Evolutionary conservation across 257 asterid species (phyloP).

Genomic region (Anisodus acutangulus): DNA sequence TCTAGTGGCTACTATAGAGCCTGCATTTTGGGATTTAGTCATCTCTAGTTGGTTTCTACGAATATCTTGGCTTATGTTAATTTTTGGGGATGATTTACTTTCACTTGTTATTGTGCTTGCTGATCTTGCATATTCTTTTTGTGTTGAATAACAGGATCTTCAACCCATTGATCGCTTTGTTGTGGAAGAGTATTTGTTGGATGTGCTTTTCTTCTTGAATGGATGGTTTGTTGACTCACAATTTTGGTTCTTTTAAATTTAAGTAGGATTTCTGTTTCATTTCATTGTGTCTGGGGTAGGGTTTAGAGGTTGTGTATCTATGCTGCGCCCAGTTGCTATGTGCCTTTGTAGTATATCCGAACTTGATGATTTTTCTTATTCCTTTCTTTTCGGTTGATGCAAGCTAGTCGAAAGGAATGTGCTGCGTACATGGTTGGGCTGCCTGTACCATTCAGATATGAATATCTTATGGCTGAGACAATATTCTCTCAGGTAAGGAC

Average conservation of each 20-base stretch:
- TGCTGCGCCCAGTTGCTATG: background rate
- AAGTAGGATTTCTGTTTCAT: conserved; percentile 17
- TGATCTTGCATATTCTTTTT: conserved; percentile 27
- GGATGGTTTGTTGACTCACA: conserved; percentile 76
- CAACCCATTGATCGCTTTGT: conserved; percentile 90
- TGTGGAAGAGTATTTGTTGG: conserved; percentile 95
- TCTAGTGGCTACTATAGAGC: background rate
- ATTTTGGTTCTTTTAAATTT: conserved; percentile 31
- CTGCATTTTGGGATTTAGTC: background rate
- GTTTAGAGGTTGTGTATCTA: conserved; percentile 23
- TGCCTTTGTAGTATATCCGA: conserved; percentile 21
- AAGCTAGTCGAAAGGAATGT: conserved; percentile 99
- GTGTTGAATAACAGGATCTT: conserved; percentile 65
- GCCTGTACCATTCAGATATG: conserved; percentile 95
- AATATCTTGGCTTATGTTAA: background rate
- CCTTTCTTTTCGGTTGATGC: conserved; percentile 58
- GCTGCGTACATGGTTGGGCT: conserved; percentile 96
- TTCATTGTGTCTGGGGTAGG: background rate
- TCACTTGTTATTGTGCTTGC: conserved; percentile 18
- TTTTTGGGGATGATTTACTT: background rate
- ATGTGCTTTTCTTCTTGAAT: conserved; percentile 85
- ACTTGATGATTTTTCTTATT: conserved; percentile 1
- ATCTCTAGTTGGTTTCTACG: too few species aligned
- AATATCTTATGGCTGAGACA: conserved; percentile 98
- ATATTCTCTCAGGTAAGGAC: conserved; percentile 89